These are phyloP conservation scores for Globisporangium echinulatum DNA, from an alignment of 352 stramenopile species.

Conservation along the genomic window DNA sequence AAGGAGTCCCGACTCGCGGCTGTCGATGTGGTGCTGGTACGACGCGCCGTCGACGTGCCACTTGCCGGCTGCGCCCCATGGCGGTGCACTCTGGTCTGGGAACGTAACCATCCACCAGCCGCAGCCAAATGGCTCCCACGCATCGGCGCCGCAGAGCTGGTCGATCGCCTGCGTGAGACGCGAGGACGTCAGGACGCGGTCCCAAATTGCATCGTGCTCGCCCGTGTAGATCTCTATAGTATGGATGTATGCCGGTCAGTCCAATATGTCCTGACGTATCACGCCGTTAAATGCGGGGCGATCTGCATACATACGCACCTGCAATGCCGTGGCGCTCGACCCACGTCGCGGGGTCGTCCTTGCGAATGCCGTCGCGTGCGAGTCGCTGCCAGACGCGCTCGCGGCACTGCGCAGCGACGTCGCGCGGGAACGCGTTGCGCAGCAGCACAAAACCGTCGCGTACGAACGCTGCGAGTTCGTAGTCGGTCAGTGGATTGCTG, in stretches of 20 bases:
- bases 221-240: conserved; percentile 38
- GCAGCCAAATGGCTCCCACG: conserved; percentile 65
- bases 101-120: conserved; percentile 87
- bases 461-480: conserved; percentile 45
- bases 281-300: no score
- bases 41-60: conserved; percentile 79
- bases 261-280: no score
- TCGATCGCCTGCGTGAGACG: conserved; percentile 46
- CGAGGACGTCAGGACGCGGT: conserved; percentile 30
- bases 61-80: conserved; percentile 63
- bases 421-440: conserved; percentile 34
- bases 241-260: neutral
- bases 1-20: conserved; percentile 56
- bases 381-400: conserved; percentile 40
- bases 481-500: conserved; percentile 16
- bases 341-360: conserved; percentile 37
- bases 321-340: conserved; percentile 51
- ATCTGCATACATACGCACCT: conserved; percentile 15
- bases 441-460: conserved; percentile 70
- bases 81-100: conserved; percentile 33
- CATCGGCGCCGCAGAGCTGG: conserved; percentile 56
- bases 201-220: conserved; percentile 35
- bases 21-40: conserved; percentile 72
- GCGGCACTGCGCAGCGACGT: conserved; percentile 34
- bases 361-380: conserved; percentile 25